Percentiles rank a stretch among this genome's conserved stretches.
Evolutionary conservation across 2,329 filamentous ascomycete species (phyloP).

Genomic region (Cercospora zeina): DNA sequence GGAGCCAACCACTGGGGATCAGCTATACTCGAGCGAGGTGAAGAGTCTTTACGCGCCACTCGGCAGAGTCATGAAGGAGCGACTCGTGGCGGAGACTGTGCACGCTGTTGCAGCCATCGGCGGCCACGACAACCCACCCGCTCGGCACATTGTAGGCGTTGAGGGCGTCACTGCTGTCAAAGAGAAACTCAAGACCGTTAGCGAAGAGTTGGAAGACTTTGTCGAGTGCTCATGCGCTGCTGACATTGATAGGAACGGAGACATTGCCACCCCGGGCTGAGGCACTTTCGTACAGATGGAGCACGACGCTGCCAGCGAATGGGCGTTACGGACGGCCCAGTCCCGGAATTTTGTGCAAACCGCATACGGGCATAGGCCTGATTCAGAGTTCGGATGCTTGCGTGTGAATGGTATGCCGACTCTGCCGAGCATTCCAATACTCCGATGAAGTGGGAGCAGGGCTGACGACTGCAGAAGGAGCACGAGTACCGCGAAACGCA

Average conservation of each 20-base stretch:
- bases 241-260: slow-evolving; percentile 58
- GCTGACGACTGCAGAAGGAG: slow-evolving; percentile 3
- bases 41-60: slow-evolving; percentile 74
- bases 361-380: slow-evolving; percentile 4
- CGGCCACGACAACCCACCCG: slow-evolving; percentile 92
- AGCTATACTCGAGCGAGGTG: slow-evolving; percentile 52
- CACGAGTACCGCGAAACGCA: neutral
- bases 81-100: slow-evolving; percentile 82
- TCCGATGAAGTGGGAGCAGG: slow-evolving; percentile 6
- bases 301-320: neutral
- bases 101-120: slow-evolving; percentile 89
- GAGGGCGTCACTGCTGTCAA: slow-evolving; percentile 87
- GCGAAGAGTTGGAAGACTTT: slow-evolving; percentile 94
- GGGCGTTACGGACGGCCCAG: neutral
- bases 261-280: slow-evolving; percentile 21
- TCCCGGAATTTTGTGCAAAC: slow-evolving; percentile 1
- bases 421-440: neutral
- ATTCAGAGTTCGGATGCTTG: neutral
- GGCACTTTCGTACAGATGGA: neutral
- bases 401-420: neutral
- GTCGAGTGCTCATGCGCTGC: slow-evolving; percentile 84
- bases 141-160: slow-evolving; percentile 87
- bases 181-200: slow-evolving; percentile 94
- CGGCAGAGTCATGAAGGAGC: slow-evolving; percentile 66
- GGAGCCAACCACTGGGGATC: slow-evolving; percentile 47